Evolutionary conservation across 306 rosid genomes (phyloP), one percentile per base, ranked within the genome.

Genomic region (Echinosophora koreensis): DNA sequence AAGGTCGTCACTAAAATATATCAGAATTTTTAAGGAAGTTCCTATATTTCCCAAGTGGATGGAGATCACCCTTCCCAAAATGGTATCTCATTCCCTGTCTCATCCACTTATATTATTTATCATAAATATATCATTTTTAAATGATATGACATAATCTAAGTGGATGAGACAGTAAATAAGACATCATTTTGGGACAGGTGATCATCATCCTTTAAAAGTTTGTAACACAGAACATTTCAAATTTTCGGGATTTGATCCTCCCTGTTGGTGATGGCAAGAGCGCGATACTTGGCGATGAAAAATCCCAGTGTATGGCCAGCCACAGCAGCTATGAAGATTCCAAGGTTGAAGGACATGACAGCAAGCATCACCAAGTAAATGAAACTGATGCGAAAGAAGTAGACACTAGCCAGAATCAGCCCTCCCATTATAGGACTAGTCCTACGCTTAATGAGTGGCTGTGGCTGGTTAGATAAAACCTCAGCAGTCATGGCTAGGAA

Each of bases 311-410:
- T 11, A 58, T 92, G 97, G 7, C 97, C 94, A 1, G 73, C 42
- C 38, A 92, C 80, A 2, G 91, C 97, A 10, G 90, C 91, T 17
- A 92, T 73, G 71, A 92, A 89, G 76, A 92, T 83, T 50, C 96
- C 92, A 0, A 35, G 32, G 5, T 92, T 92, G 76, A 90, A 89
- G 66, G 97, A 89, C 97, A 92, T 92, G 28, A 92, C 89, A 5
- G 91, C 66, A 42, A 90, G 89, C 97, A 92, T 92, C 3, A 92
- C 80, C 56, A 90, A 77, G 87, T 90, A 92, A 51, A 42, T 8
- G 50, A 90, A 85, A 37, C 84, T 44, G 5, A 80, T 83, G 0
- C 89, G 89, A 73, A 90, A 15, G 7, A 85, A 55, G 57, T 86
- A 51, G 22, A 86, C 13, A n/a, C 0, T 0, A 8, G 90, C 65